Base-by-base conservation (phyloP, 2,329 filamentous ascomycete genomes). In the Didymella keratinophila region DNA sequence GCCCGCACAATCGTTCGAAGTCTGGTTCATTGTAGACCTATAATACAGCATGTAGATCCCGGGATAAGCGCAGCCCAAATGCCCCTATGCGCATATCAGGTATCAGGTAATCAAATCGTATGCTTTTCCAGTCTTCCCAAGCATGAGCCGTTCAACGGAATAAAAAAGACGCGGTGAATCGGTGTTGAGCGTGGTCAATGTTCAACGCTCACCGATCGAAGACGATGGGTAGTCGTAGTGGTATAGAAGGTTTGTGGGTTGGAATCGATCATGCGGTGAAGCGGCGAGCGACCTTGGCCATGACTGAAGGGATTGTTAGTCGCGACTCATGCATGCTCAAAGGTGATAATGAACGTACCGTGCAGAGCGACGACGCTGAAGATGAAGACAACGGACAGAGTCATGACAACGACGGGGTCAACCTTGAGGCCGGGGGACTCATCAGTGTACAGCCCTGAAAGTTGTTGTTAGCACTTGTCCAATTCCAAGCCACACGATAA, bases 361-460 rank as follows among this genome's bases (percentile, higher is more conserved):
- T 99, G 95, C 76, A 99, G 85, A 70, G 93, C 93, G 74, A 99
- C 95, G 76, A 99, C 95, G 75, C 91, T 95, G 83, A 99, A 97
- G 80, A 99, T 99, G 81, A 99, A 99, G 63, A 96, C 95, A 72
- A 99, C 87, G 74, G 92, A 96, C 71, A 99, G 85, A 69, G 97
- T 95, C 75, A 99, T 86, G 65, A 99, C 94, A 67, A 99, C 93
- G 60, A 99, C 95, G 21, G 95, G 95, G 79, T 99, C 95, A 66
- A 99, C 95, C 84, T 97, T 97, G 73, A 99, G 84, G 63, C 95
- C 95, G 58, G 95, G 95, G 66, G 92, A 96, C 84, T 99, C 95
- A 77, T 99, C 95, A 58, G 95, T 99, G 87, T 99, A 99, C 43
- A 99, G 89, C 80, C 87, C 90, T 93, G 56, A n/a, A 20, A 27